A percentile compares a stretch with the other conserved stretches of the same genome.
phyloP scores from a whole-genome alignment of 2,329 filamentous ascomycete species.

The Arachnomyces sp. region DNA sequence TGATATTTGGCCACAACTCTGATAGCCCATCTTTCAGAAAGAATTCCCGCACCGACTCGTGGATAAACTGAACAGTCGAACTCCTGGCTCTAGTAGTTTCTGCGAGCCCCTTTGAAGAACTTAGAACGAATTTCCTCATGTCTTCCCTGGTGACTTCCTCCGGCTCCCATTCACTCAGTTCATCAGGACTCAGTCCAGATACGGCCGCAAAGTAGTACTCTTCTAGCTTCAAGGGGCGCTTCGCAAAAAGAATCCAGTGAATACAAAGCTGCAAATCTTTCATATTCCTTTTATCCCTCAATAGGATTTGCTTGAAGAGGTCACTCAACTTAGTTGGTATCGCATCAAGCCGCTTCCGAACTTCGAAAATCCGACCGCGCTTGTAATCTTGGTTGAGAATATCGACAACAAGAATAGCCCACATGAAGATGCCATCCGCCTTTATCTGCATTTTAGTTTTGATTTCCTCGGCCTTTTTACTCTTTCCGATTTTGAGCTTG shows the following conservation, averaged over 20 bases:
- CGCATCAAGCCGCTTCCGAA: constrained; percentile 29
- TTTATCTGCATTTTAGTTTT: constrained; percentile 26
- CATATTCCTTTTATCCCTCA: constrained; percentile 37
- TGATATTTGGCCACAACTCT: too few species aligned
- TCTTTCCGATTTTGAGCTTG: constrained; percentile 20
- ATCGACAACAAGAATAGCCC: constrained; percentile 36
- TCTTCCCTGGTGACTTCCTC: too few species aligned
- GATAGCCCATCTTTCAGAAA: too few species aligned
- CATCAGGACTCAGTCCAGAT: constrained; percentile 18
- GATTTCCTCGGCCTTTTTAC: constrained; percentile 18
- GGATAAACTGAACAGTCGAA: too few species aligned
- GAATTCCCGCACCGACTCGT: too few species aligned
- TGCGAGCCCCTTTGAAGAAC: too few species aligned
- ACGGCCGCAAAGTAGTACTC: constrained; percentile 43
- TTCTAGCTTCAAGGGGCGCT: constrained; percentile 32
- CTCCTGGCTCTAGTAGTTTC: too few species aligned
- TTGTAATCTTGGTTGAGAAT: constrained; percentile 38
- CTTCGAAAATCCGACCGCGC: constrained; percentile 18
- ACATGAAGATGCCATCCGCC: constrained; percentile 39
- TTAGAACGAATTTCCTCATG: too few species aligned
- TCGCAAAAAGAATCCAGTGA: constrained; percentile 48
- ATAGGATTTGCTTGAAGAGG: constrained; percentile 47
- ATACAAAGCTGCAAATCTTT: constrained; percentile 41
- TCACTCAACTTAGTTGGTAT: constrained; percentile 37
- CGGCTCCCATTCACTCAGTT: constrained; percentile 19